Base-by-base conservation (phyloP, 2,329 filamentous ascomycete genomes). In the Fusarium sp. region DNA sequence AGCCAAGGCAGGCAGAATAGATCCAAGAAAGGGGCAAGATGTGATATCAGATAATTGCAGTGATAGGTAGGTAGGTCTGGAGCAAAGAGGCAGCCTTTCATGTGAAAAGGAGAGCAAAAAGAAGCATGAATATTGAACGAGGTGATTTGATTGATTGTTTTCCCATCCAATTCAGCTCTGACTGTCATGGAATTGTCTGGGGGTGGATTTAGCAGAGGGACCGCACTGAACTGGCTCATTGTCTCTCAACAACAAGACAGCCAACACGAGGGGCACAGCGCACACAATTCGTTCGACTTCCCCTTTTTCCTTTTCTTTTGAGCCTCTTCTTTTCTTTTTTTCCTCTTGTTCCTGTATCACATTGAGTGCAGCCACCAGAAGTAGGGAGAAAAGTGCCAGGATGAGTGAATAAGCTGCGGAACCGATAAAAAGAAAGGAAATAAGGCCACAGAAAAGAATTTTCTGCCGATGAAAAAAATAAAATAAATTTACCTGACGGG, bases 201-300 rank as follows among this genome's bases (percentile, higher is more conserved):
- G 70, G 46, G 70, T 72, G 70, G 39, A n/a, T 52, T 47, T 72
- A 72, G 40, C 21, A 36, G 42, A 40, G 39, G 45, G 25, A n/a
- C n/a, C 41, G 49, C 42, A 27, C 10, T 27, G 25, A 10, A 10
- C n/a, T 62, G 69, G 48, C 59, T 69, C 53, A 57, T 58, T 69
- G 56, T 69, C 58, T 68, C 66, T 67, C 57, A 66, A 70, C 54
- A 70, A 69, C 49, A 43, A 52, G 55, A 67, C 45, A 71, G 59
- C 58, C 68, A 58, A 68, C 67, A 63, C 48, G 31, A 51, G 60
- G 51, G 46, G 63, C 45, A 62, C 55, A 72, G 60, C 67, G 56
- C 67, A 69, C 55, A 70, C 58, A 62, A 63, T 67, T 70, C 40
- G 39, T 65, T 70, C 37, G 39, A 55, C 58, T 65, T 62, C 47